A percentile compares a stretch with the other conserved stretches of the same genome.
phyloP scores from a whole-genome alignment of 2,329 filamentous ascomycete genomes.

The Drechmeria coniospora region DNA sequence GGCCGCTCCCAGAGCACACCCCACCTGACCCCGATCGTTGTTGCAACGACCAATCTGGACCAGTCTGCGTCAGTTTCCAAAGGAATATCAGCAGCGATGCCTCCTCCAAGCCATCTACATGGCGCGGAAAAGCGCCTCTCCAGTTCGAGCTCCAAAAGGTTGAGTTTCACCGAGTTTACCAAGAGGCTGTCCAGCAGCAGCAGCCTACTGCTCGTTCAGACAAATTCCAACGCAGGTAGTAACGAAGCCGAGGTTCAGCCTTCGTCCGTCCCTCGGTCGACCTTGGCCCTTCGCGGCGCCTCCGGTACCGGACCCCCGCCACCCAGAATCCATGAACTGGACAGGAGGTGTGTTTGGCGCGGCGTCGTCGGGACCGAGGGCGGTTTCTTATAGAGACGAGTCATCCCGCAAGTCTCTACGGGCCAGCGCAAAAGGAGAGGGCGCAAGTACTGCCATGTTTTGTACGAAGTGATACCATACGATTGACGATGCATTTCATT shows the following conservation, averaged over 20 bases:
- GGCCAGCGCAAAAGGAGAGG: neutral
- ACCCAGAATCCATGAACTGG: conserved; percentile 19
- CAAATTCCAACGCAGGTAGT: conserved; percentile 33
- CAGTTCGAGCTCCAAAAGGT: conserved; percentile 37
- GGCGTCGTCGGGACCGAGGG: conserved; percentile 38
- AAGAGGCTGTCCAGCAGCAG: conserved; percentile 45
- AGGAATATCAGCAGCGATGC: conserved; percentile 14
- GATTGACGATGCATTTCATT: conserved; percentile 1
- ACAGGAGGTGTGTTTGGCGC: conserved; percentile 39
- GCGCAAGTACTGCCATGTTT: neutral
- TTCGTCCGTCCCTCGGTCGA: conserved; percentile 17
- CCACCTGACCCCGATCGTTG: conserved; percentile 20
- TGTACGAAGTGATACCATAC: conserved; percentile 1
- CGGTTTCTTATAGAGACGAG: conserved; percentile 32
- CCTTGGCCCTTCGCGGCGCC: conserved; percentile 28
- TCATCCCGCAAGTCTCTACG: neutral
- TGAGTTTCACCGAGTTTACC: conserved; percentile 46
- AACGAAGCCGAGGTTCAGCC: conserved; percentile 27
- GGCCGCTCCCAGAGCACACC: conserved; percentile 32
- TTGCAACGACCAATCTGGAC: conserved; percentile 10
- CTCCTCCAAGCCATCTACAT: conserved; percentile 4
- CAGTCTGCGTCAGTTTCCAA: conserved; percentile 6
- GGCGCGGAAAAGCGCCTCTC: conserved; percentile 34
- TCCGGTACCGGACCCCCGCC: conserved; percentile 15
- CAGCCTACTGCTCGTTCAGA: conserved; percentile 42